Conservation (phyloP, 495 filamentous ascomycete species). For the Penicillium mononematosum region DNA sequence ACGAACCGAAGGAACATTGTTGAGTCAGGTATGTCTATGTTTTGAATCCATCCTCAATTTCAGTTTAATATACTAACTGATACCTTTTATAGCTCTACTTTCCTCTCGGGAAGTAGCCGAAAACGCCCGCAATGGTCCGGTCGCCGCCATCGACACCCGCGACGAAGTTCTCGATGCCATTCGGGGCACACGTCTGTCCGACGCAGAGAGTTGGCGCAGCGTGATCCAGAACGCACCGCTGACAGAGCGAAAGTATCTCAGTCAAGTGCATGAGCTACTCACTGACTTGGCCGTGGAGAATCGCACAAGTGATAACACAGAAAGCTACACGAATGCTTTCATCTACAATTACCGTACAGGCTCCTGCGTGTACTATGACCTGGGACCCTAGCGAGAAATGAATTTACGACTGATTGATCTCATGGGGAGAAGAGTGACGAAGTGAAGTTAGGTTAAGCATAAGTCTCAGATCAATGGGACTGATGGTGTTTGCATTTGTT, state of each 20-base stretch:
- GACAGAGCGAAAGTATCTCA: conserved; percentile 80
- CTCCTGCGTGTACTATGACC: conserved; percentile 72
- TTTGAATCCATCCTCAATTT: conserved; percentile 5
- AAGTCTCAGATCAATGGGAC: not conserved
- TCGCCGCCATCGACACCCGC: conserved; percentile 83
- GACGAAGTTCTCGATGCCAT: conserved; percentile 85
- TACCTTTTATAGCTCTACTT: conserved; percentile 51
- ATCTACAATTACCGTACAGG: conserved; percentile 80
- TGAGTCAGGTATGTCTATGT: conserved; percentile 57
- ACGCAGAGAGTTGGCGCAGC: conserved; percentile 81
- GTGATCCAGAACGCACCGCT: conserved; percentile 76
- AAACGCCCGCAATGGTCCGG: conserved; percentile 68
- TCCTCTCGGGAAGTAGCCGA: conserved; percentile 62
- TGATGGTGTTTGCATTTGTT: conserved; percentile 9
- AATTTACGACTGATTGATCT: conserved; percentile 18
- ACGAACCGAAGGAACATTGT: conserved; percentile 81
- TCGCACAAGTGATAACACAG: conserved; percentile 39
- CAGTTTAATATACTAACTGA: conserved; percentile 1
- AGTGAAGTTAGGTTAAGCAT: conserved; percentile 4
- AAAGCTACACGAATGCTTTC: conserved; percentile 63
- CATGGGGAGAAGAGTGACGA: not conserved
- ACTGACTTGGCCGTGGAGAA: conserved; percentile 56
- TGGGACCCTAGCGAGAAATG: conserved; percentile 44
- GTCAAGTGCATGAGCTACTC: conserved; percentile 80
- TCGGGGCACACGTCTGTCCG: conserved; percentile 68